Conservation (phyloP, 2,329 filamentous ascomycete species). For the Sporothrix luriei region DNA sequence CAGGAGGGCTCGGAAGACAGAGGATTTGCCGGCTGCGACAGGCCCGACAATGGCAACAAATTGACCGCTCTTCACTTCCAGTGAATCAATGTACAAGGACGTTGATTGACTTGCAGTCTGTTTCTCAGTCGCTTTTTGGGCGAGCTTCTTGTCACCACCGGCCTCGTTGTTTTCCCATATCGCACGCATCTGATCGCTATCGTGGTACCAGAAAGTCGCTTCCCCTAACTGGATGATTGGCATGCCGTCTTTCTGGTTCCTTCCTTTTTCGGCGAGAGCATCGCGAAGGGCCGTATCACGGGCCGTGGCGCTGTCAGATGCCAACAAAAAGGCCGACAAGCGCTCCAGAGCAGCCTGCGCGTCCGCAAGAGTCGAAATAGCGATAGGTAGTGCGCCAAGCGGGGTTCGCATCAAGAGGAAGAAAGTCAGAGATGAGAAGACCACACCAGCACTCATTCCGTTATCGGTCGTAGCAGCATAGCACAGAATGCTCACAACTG, state of each 20-base stretch:
- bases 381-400: conserved; percentile 35
- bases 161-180: conserved; percentile 11
- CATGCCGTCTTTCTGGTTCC: not conserved
- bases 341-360: conserved; percentile 38
- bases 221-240: conserved; percentile 33
- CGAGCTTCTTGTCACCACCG: not conserved
- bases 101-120: not conserved
- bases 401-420: conserved; percentile 39
- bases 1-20: conserved; percentile 37
- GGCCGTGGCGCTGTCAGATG: conserved; percentile 29
- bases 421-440: conserved; percentile 38
- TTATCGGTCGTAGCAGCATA: conserved; percentile 33
- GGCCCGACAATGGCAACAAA: conserved; percentile 36
- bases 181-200: conserved; percentile 29
- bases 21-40: conserved; percentile 39
- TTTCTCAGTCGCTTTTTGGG: not conserved
- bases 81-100: conserved; percentile 14
- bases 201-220: conserved; percentile 36
- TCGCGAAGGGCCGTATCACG: conserved; percentile 23
- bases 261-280: conserved; percentile 23
- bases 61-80: conserved; percentile 30
- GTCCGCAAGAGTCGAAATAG: conserved; percentile 38
- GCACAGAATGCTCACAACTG: conserved; percentile 38
- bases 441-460: conserved; percentile 33
- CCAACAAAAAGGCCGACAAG: conserved; percentile 36